Evolutionary conservation across 257 asterid species (phyloP).

Genomic region (Osmanthus fragrans): DNA sequence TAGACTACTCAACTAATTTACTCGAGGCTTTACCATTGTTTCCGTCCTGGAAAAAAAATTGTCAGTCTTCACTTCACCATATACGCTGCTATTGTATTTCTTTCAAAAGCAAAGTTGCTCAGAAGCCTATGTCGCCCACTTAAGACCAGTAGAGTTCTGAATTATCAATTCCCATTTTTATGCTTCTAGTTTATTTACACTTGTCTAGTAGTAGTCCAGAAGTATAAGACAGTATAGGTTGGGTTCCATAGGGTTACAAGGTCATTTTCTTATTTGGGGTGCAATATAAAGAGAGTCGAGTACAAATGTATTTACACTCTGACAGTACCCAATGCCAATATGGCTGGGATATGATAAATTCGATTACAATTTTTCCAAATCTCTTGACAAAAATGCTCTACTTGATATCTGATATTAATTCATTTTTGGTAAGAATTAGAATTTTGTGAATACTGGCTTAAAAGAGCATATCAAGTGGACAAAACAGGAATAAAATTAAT

Average conservation of each 20-base stretch:
- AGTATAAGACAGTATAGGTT: not conserved
- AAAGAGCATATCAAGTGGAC: not conserved
- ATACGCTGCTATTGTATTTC: not conserved
- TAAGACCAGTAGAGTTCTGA: not conserved
- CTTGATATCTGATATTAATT: not conserved
- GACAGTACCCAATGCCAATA: not conserved
- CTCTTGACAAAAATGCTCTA: not conserved
- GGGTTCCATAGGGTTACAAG: not conserved
- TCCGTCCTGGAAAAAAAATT: not conserved
- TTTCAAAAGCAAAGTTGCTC: not conserved
- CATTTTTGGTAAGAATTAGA: not conserved
- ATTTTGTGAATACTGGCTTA: not conserved
- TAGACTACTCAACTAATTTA: not conserved
- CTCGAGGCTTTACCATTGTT: not conserved
- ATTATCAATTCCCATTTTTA: not conserved
- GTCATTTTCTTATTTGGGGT: not conserved
- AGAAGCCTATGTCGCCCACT: not conserved
- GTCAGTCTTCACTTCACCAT: not conserved
- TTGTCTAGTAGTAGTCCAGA: not conserved
- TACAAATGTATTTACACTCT: not conserved
- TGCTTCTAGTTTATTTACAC: conserved; percentile 11
- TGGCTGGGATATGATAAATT: not conserved
- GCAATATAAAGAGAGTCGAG: not conserved
- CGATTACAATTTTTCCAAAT: not conserved
- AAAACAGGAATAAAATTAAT: not conserved